Conservation (phyloP, 371 early-diverging fungal species). For the Rhizomucor pusillus region DNA sequence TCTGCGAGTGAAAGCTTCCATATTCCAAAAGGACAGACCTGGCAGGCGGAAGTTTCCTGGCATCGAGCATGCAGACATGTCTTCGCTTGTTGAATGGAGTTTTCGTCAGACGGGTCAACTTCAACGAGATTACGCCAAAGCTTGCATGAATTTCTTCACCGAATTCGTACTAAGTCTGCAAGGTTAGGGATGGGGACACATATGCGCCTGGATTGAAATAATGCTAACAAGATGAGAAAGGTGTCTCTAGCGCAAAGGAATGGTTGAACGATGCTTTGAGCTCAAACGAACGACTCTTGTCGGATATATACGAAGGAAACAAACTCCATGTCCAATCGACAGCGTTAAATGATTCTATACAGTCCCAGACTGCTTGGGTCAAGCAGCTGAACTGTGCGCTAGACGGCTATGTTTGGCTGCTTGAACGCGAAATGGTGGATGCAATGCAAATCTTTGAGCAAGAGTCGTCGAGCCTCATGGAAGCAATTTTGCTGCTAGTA, state of each 20-base stretch:
- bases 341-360: not conserved
- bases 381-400: constrained; percentile 23
- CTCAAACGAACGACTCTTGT: constrained; percentile 5
- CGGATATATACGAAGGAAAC: constrained; percentile 13
- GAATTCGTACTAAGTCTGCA: constrained; percentile 32
- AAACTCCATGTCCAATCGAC: not conserved
- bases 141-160: constrained; percentile 50
- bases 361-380: constrained; percentile 21
- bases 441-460: constrained; percentile 1
- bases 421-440: constrained; percentile 25
- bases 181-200: constrained; percentile 4
- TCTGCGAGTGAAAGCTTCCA: constrained; percentile 37
- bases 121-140: constrained; percentile 61
- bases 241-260: constrained; percentile 7
- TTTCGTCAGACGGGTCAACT: constrained; percentile 51
- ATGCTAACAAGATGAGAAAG: not conserved
- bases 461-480: constrained; percentile 12
- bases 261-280: constrained; percentile 14
- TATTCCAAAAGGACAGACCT: constrained; percentile 42
- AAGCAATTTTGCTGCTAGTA: constrained; percentile 10
- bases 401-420: constrained; percentile 42
- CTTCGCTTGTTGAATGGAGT: constrained; percentile 55
- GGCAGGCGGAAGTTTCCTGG: constrained; percentile 54
- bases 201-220: no score
- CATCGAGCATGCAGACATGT: constrained; percentile 39